Conservation (phyloP, 1,284 basidiomycete genomes). For the Nidula niveotomentosa region DNA sequence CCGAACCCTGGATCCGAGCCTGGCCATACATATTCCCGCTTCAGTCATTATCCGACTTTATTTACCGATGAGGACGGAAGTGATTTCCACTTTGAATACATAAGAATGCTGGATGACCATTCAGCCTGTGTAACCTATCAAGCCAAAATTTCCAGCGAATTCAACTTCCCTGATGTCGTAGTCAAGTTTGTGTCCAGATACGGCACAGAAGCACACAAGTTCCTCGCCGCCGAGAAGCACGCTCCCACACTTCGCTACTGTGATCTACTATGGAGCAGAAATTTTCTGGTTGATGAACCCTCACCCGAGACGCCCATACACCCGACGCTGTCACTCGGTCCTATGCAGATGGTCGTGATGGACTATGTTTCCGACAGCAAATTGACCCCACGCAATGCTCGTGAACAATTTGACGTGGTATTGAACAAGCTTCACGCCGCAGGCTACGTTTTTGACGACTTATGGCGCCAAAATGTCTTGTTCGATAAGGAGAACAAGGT, state of each 20-base stretch:
- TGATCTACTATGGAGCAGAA: constrained; percentile 16
- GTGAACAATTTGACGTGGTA: not conserved
- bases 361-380: constrained; percentile 1
- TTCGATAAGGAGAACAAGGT: constrained; percentile 9
- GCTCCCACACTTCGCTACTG: constrained; percentile 6
- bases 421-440: constrained; percentile 1
- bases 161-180: too few relatives aligned
- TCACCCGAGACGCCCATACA: not conserved
- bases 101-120: too few relatives aligned
- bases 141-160: too few relatives aligned
- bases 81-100: too few relatives aligned
- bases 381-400: not conserved
- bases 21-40: too few relatives aligned
- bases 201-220: too few relatives aligned
- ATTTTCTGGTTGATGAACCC: constrained; percentile 33
- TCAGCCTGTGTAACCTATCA: too few relatives aligned
- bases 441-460: constrained; percentile 12
- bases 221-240: too few relatives aligned
- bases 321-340: constrained; percentile 1
- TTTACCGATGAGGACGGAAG: too few relatives aligned
- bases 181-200: too few relatives aligned
- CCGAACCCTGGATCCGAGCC: too few relatives aligned
- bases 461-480: constrained; percentile 7
- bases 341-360: constrained; percentile 11
- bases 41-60: too few relatives aligned